phyloP scores from a whole-genome alignment of 257 asterid genomes.

The Nemophila menziesii region DNA sequence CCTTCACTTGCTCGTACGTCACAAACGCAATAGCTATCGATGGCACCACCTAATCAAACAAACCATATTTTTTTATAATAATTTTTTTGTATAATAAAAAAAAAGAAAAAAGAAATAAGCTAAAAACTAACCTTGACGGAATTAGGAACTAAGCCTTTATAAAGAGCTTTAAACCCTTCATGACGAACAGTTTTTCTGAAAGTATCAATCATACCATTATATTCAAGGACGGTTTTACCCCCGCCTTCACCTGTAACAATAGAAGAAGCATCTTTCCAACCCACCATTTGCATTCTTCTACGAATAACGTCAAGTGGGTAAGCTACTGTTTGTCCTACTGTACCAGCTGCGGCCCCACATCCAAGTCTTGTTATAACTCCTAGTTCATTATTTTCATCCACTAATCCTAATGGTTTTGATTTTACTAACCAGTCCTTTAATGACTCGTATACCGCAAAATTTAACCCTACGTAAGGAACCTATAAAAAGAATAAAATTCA shows the following conservation, averaged over 20 bases:
- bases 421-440: constrained; percentile 79
- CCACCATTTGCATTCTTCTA: constrained; percentile 98
- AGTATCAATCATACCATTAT: constrained; percentile 90
- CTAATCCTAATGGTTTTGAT: constrained; percentile 53
- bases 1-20: constrained; percentile 88
- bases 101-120: neutral
- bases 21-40: constrained; percentile 90
- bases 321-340: constrained; percentile 95
- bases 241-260: constrained; percentile 73
- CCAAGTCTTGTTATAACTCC: constrained; percentile 78
- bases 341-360: constrained; percentile 96
- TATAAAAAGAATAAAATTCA: constrained; percentile 21
- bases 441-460: constrained; percentile 94
- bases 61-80: too few species aligned
- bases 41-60: constrained; percentile 58
- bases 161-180: constrained; percentile 81
- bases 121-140: constrained; percentile 76
- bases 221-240: constrained; percentile 55
- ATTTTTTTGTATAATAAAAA: neutral
- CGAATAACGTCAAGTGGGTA: constrained; percentile 96
- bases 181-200: constrained; percentile 85
- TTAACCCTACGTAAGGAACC: constrained; percentile 97
- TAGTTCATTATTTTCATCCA: constrained; percentile 68
- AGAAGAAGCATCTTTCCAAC: constrained; percentile 88
- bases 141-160: constrained; percentile 94